phyloP scores from a whole-genome alignment of 495 filamentous ascomycete genomes.

The Peziza echinospora region DNA sequence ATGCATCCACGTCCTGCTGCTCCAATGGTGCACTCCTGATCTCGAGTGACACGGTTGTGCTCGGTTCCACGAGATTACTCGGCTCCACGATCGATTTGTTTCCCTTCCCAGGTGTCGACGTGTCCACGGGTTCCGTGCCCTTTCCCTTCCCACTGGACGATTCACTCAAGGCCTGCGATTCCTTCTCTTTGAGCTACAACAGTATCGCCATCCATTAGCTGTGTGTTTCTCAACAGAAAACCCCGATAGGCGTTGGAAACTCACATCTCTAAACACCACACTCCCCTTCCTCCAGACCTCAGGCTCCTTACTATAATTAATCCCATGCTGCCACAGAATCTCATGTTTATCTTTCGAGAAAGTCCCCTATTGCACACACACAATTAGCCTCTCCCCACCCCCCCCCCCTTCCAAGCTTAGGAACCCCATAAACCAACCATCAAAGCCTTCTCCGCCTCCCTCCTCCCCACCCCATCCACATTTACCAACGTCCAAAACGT shows the following conservation, averaged over 20 bases:
- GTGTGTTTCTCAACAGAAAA: too few relatives aligned
- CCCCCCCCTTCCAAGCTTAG: conserved; percentile 57
- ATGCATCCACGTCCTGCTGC: too few relatives aligned
- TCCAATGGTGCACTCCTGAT: too few relatives aligned
- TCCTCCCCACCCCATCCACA: conserved; percentile 47
- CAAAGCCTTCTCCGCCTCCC: conserved; percentile 69
- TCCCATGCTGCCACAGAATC: conserved; percentile 72
- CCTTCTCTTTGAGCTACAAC: too few relatives aligned
- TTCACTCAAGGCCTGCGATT: background rate
- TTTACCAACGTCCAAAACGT: conserved; percentile 82
- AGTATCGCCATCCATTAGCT: too few relatives aligned
- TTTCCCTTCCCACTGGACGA: background rate
- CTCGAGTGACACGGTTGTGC: too few relatives aligned
- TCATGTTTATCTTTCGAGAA: conserved; percentile 79
- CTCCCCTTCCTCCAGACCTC: conserved; percentile 89
- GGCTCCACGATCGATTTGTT: too few relatives aligned
- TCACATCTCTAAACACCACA: conserved; percentile 64
- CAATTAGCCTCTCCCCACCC: conserved; percentile 52
- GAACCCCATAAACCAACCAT: too few relatives aligned
- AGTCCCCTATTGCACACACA: conserved; percentile 62
- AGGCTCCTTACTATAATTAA: conserved; percentile 93
- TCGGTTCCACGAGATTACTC: too few relatives aligned
- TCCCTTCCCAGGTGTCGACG: too few relatives aligned
- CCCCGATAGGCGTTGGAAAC: too few relatives aligned
- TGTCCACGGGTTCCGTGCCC: conserved; percentile 32